Percentiles rank a stretch among this genome's conserved stretches.
Conservation (phyloP, 306 rosid genomes). For the Fragaria ananassa region DNA sequence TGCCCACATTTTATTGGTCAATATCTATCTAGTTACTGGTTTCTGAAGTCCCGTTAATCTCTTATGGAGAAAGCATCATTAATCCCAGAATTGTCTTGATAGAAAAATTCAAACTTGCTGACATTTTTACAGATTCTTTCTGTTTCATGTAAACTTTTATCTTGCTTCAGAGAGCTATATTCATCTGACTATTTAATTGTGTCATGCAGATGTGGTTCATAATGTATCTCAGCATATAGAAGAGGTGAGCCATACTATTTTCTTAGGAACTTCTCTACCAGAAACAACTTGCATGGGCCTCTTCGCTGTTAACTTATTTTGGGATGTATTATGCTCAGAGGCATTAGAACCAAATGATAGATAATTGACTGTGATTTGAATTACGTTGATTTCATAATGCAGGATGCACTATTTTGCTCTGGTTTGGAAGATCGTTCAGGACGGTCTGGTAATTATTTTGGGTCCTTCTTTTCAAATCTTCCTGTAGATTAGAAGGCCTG, state of each 20-base stretch:
- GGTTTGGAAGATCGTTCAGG: conserved; percentile 56
- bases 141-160: not conserved
- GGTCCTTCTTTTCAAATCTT: not conserved
- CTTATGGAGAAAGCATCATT: not conserved
- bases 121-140: not conserved
- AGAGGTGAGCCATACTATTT: conserved; percentile 42
- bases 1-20: not conserved
- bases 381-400: conserved; percentile 33
- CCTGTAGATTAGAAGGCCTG: not conserved
- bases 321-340: conserved; percentile 14
- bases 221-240: conserved; percentile 47
- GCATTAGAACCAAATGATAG: conserved; percentile 3
- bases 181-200: conserved; percentile 8
- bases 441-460: conserved; percentile 53
- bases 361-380: conserved; percentile 15
- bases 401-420: conserved; percentile 61
- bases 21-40: not conserved
- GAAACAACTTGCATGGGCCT: not conserved
- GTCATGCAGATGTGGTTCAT: conserved; percentile 51
- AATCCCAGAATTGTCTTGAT: not conserved
- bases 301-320: not conserved
- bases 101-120: not conserved
- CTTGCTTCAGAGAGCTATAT: not conserved
- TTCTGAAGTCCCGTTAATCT: not conserved
- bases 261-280: not conserved